Percentiles rank a stretch among this genome's conserved stretches.
Evolutionary conservation across 768 basidiomycete species (phyloP).

Genomic region (Rhizopogon salebrosus): DNA sequence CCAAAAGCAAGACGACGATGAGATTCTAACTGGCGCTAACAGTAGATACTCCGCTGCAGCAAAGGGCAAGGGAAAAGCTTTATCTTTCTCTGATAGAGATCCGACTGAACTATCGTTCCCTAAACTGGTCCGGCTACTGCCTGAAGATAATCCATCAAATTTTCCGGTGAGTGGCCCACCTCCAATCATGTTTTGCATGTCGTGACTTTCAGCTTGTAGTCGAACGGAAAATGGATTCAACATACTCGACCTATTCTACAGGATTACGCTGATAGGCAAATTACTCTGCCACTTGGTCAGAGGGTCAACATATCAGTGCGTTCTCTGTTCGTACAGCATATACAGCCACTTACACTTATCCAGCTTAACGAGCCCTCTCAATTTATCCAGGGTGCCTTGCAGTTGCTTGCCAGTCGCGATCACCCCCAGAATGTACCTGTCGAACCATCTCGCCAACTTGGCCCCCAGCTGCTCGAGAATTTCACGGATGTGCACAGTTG

Average conservation of each 20-base stretch:
- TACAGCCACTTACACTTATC: not conserved
- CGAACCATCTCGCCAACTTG: constrained; percentile 17
- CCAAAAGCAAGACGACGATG: not conserved
- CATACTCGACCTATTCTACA: constrained; percentile 19
- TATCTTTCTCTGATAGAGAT: not conserved
- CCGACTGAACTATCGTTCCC: not conserved
- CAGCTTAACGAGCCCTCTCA: constrained; percentile 20
- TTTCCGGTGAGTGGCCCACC: not conserved
- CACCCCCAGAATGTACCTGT: not conserved
- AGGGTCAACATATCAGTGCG: constrained; percentile 22
- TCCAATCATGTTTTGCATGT: not conserved
- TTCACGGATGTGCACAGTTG: constrained; percentile 23
- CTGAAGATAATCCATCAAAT: not conserved
- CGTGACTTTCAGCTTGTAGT: constrained; percentile 4
- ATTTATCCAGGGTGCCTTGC: constrained; percentile 20
- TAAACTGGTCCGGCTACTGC: not conserved
- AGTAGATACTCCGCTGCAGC: constrained; percentile 5
- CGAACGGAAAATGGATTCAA: constrained; percentile 14
- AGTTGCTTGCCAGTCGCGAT: constrained; percentile 26
- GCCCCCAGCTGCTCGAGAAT: constrained; percentile 26
- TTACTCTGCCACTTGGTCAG: constrained; percentile 16
- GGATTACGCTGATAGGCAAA: constrained; percentile 25
- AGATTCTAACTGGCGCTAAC: not conserved
- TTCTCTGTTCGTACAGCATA: not conserved
- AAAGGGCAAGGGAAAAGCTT: constrained; percentile 14